Percentiles rank a stretch among this genome's conserved stretches.
phyloP scores from a whole-genome alignment of 2,329 filamentous ascomycete genomes.

The Thielaviopsis ethacetica region DNA sequence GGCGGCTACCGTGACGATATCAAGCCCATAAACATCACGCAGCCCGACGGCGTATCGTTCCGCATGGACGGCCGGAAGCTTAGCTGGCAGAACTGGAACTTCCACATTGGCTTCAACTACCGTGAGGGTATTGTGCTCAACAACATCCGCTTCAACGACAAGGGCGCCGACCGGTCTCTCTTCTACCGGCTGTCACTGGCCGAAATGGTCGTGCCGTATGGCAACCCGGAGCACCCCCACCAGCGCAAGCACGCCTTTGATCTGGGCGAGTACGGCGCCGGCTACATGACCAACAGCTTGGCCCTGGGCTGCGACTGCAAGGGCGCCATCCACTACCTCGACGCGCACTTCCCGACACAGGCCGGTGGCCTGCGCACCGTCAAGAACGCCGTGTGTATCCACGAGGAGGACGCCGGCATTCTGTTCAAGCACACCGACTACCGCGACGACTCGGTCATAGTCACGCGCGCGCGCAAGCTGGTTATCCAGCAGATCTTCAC shows the following conservation, averaged over 20 bases:
- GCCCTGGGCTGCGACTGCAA: slow-evolving; percentile 73
- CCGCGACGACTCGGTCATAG: slow-evolving; percentile 71
- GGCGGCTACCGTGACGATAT: slow-evolving; percentile 64
- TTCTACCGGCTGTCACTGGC: slow-evolving; percentile 82
- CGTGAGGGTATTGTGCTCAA: slow-evolving; percentile 79
- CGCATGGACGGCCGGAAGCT: slow-evolving; percentile 56
- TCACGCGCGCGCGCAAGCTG: slow-evolving; percentile 73
- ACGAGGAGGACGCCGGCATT: slow-evolving; percentile 84
- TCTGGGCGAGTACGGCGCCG: slow-evolving; percentile 64
- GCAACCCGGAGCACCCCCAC: slow-evolving; percentile 64
- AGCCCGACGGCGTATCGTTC: slow-evolving; percentile 82
- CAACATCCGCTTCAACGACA: slow-evolving; percentile 81
- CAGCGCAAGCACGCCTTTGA: slow-evolving; percentile 72
- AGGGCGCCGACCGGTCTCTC: slow-evolving; percentile 56
- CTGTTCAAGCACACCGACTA: slow-evolving; percentile 93
- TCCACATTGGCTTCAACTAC: slow-evolving; percentile 92
- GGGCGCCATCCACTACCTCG: slow-evolving; percentile 80
- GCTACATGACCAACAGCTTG: slow-evolving; percentile 70
- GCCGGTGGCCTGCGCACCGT: slow-evolving; percentile 62
- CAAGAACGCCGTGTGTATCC: slow-evolving; percentile 90
- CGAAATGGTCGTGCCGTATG: slow-evolving; percentile 89
- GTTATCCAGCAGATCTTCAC: slow-evolving; percentile 87
- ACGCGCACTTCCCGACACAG: slow-evolving; percentile 68
- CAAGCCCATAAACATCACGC: slow-evolving; percentile 76
- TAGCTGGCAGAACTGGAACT: slow-evolving; percentile 84